phyloP scores from a whole-genome alignment of 371 early-diverging fungal species.

The Circinella umbellata region DNA sequence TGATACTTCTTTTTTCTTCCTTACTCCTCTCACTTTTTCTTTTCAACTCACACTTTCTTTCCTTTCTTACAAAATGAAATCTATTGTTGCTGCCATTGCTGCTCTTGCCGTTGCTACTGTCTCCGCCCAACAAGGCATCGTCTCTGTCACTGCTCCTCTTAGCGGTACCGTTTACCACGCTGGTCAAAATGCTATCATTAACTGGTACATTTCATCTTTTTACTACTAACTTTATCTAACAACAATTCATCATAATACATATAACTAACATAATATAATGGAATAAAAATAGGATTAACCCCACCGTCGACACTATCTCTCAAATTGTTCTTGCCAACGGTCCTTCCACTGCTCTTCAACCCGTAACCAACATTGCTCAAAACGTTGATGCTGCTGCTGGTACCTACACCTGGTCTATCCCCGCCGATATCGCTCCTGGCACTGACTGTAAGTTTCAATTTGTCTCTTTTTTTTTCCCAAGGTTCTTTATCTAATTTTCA shows the following conservation, averaged over 20 bases:
- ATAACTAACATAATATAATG: too few species aligned
- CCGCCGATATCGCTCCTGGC: slow-evolving; percentile 35
- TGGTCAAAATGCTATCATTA: slow-evolving; percentile 38
- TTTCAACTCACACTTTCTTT: background rate
- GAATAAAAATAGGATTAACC: slow-evolving; percentile 20
- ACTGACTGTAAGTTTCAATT: slow-evolving; percentile 44
- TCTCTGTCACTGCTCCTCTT: slow-evolving; percentile 42
- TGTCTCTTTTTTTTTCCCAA: background rate
- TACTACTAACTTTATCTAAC: too few species aligned
- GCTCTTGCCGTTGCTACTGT: slow-evolving; percentile 38
- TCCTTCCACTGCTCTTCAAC: slow-evolving; percentile 26
- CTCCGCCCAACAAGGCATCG: slow-evolving; percentile 36
- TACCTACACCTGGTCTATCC: slow-evolving; percentile 45
- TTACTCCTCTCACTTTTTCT: background rate
- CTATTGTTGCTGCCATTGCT: slow-evolving; percentile 40
- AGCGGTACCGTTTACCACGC: slow-evolving; percentile 39
- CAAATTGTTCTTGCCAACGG: slow-evolving; percentile 44
- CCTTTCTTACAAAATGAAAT: slow-evolving; percentile 20
- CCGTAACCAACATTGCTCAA: slow-evolving; percentile 22
- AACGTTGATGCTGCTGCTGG: slow-evolving; percentile 38
- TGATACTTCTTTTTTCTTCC: too few species aligned
- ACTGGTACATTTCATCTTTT: slow-evolving; percentile 29
- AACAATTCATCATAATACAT: too few species aligned
- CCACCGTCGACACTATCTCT: slow-evolving; percentile 35
- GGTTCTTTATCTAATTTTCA: background rate